Evolutionary conservation across 441 rosid genomes (phyloP), one percentile per base, ranked within the genome.

Genomic region (Pelargonium australe): DNA sequence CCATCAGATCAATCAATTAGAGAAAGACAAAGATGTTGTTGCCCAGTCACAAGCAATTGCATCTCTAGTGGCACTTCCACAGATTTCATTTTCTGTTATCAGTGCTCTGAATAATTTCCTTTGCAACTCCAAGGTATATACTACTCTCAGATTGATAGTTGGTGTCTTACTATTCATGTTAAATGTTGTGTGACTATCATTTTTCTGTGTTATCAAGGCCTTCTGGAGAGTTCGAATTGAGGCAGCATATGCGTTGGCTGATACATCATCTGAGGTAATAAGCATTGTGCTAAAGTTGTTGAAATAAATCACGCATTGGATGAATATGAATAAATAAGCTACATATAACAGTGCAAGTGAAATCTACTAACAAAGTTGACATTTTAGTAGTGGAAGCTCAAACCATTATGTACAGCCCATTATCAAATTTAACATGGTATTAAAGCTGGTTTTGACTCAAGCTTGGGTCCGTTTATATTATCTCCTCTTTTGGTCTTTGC

Each of bases 11-110:
- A 95, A 89, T 82, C 93, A 92, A 75, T 69, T 92, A 76, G 99
- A 95, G 89, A 95, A 89, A 79, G 99, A 95, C 76, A 95, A 87
- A 77, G 99, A 95, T 83, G 98, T 95, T 80, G 90, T 92, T 75
- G 98, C 98, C 51, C 99, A 95, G 78, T 83, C 98, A 67, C 99
- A 92, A 73, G 97, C 99, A 63, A 85, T 95, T 44, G 73, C 85
- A 31, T 85, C 96, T 19, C 77, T 95, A 66, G 89, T 85, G 81
- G 78, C 90, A 68, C 83, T 92, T 65, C 95, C 89, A 20, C 95
- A 89, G 41, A 84, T 86, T 78, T 81, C 96, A 14, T 87, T 89
- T 81, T 82, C 95, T 73, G 89, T 88, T 83, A 85, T 85, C 64
- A 90, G 85, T 78, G 87, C 95, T 45, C 85, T 95, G 74, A 89